A percentile compares a stretch with the other conserved stretches of the same genome.
phyloP scores from a whole-genome alignment of 352 stramenopile species.

The Globisporangium echinulatum region DNA sequence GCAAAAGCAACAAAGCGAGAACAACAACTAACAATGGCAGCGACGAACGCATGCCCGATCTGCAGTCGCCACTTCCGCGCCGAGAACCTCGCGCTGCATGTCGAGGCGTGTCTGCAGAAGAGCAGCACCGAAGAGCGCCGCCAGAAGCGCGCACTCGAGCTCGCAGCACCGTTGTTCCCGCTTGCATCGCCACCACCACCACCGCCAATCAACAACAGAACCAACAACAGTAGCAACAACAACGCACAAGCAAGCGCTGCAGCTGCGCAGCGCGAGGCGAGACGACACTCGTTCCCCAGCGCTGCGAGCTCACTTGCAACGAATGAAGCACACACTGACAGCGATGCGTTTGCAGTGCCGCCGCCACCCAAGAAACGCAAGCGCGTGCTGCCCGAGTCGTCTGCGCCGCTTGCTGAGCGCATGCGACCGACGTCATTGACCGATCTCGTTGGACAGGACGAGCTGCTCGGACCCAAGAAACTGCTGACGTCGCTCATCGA shows the following conservation, averaged over 20 bases:
- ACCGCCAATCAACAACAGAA: not conserved
- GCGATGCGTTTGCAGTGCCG: not conserved
- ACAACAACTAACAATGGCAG: conserved; percentile 17
- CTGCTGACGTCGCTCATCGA: conserved; percentile 54
- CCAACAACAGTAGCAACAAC: not conserved
- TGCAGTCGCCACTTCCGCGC: conserved; percentile 68
- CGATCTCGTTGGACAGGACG: conserved; percentile 34
- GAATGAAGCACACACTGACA: not conserved
- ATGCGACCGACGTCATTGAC: conserved; percentile 39
- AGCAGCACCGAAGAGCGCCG: conserved; percentile 20
- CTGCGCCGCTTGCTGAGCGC: conserved; percentile 60
- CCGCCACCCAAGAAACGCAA: conserved; percentile 48
- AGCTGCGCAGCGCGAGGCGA: conserved; percentile 2
- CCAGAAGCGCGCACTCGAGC: conserved; percentile 9
- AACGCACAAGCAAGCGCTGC: not conserved
- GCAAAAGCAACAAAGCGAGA: too few relatives aligned
- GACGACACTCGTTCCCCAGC: conserved; percentile 9
- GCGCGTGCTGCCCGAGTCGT: conserved; percentile 16
- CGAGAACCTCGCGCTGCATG: conserved; percentile 70
- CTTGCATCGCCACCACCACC: not conserved
- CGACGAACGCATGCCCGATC: conserved; percentile 55
- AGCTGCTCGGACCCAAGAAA: conserved; percentile 58
- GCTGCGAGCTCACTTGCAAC: not conserved
- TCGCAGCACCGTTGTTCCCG: conserved; percentile 11
- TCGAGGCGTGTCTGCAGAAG: conserved; percentile 51